Base-by-base conservation (phyloP, 495 filamentous ascomycete genomes). In the Podospora pseudopauciseta region DNA sequence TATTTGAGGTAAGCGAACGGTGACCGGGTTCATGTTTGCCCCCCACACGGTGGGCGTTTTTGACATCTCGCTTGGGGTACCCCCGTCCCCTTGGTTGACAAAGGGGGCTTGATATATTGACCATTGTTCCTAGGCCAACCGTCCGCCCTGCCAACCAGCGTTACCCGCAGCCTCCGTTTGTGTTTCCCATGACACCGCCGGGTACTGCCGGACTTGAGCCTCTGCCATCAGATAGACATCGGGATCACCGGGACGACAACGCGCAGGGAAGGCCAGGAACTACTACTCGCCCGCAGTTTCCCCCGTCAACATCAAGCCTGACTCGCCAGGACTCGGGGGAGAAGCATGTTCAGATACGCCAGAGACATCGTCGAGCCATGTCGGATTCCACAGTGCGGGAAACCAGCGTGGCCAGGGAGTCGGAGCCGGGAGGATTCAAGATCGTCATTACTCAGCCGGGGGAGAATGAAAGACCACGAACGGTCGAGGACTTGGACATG, bases 401-500 rank as follows among this genome's bases (percentile, higher is more conserved):
- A 61, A 73, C 77, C 16, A 83, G 77, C 65, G 68, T 80, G 28
- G 84, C 82, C 23, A 82, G 80, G n/a, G 85, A 84, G 69, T 80
- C 85, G 23, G 85, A 86, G 64, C 80, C 83, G 11, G 90, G 88
- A 60, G 90, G 89, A 67, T 87, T 95, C 78, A 93, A 91, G 75
- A 88, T 96, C 68, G 88, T 95, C 63, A 96, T 97, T 68, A 92
- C 95, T 68, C 85, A 91, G 68, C 86, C 91, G 57, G 85, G 87
- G 28, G 80, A 82, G 71, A 86, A 80, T 70, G 68, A 72, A 57
- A 77, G 83, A 32, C 87, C 92, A 9, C 91, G 87, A 73, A 90
- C 91, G 18, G 82, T 87, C n/a, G 88, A 91, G 70, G 85, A 87
- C 30, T 63, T 82, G 55, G 75, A 79, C 55, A 58, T 71, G 60